phyloP scores from a whole-genome alignment of 208 protist species.

The Phytomonas serpens region DNA sequence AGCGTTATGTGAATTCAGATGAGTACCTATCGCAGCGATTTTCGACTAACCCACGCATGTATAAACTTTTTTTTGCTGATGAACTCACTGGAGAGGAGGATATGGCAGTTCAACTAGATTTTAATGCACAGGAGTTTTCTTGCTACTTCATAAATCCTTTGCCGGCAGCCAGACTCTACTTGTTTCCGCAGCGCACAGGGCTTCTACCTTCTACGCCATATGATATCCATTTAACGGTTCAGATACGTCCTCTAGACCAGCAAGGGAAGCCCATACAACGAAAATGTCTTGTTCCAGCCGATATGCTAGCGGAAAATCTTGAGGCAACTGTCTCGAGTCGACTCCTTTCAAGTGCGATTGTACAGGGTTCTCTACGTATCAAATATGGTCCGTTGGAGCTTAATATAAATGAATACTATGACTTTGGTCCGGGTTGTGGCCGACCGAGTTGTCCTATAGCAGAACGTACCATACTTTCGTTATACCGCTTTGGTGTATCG shows the following conservation, averaged over 20 bases:
- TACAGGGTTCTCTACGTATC: slow-evolving; percentile 76
- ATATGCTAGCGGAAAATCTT: slow-evolving; percentile 71
- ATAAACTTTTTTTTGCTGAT: slow-evolving; percentile 85
- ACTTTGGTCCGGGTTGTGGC: slow-evolving; percentile 77
- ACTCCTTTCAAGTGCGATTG: slow-evolving; percentile 54
- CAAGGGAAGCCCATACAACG: slow-evolving; percentile 44
- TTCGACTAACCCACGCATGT: slow-evolving; percentile 65
- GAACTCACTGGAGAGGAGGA: slow-evolving; percentile 83
- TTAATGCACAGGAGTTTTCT: slow-evolving; percentile 50
- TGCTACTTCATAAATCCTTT: slow-evolving; percentile 75
- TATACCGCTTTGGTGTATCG: slow-evolving; percentile 76
- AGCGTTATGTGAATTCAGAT: slow-evolving; percentile 48
- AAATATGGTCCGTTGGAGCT: slow-evolving; percentile 75
- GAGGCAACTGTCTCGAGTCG: slow-evolving; percentile 51
- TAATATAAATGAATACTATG: slow-evolving; percentile 83
- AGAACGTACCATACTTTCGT: slow-evolving; percentile 72
- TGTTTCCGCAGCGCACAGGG: slow-evolving; percentile 62
- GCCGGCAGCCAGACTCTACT: slow-evolving; percentile 58
- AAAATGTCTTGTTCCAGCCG: slow-evolving; percentile 60
- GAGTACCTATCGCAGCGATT: slow-evolving; percentile 45
- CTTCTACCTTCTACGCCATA: slow-evolving; percentile 47
- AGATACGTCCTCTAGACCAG: slow-evolving; percentile 45
- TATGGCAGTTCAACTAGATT: slow-evolving; percentile 70
- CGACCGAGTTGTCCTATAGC: slow-evolving; percentile 65
- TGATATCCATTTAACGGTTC: slow-evolving; percentile 68